Conservation (phyloP, 2,329 filamentous ascomycete species). For the Ceratocystis colombiana region DNA sequence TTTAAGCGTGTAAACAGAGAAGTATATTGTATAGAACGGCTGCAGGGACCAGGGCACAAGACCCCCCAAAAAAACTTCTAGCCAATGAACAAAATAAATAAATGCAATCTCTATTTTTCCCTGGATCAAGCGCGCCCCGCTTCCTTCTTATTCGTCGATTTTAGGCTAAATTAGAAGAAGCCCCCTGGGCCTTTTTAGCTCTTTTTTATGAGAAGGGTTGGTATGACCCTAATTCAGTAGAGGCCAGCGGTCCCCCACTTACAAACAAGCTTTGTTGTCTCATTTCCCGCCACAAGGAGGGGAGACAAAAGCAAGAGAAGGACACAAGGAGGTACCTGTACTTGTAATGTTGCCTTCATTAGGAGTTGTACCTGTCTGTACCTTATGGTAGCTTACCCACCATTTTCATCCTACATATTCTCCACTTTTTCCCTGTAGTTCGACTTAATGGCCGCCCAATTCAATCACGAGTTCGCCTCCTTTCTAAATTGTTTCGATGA, state of each 20-base stretch:
- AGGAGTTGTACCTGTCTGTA: background rate
- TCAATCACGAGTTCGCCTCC: conserved; percentile 14
- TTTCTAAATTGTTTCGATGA: conserved; percentile 1
- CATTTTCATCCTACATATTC: background rate
- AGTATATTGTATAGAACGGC: background rate
- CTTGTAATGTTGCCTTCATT: background rate
- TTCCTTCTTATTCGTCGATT: background rate
- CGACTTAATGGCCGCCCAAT: background rate
- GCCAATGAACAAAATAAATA: background rate
- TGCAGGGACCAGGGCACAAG: conserved; percentile 8
- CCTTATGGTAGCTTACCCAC: background rate
- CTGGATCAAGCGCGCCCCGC: background rate
- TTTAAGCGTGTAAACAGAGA: too few species aligned
- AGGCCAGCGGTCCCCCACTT: background rate
- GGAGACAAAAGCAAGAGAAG: too few species aligned
- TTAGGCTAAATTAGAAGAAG: conserved; percentile 4
- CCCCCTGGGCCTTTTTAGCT: background rate
- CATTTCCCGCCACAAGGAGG: background rate
- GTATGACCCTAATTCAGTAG: background rate
- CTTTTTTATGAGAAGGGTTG: background rate
- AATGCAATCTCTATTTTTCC: background rate
- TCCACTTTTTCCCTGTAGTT: conserved; percentile 4
- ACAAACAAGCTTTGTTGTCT: background rate
- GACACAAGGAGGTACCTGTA: too few species aligned
- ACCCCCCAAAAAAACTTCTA: background rate